Conservation (phyloP, 1,139 yeast species). For the Ogataea hybrid region DNA sequence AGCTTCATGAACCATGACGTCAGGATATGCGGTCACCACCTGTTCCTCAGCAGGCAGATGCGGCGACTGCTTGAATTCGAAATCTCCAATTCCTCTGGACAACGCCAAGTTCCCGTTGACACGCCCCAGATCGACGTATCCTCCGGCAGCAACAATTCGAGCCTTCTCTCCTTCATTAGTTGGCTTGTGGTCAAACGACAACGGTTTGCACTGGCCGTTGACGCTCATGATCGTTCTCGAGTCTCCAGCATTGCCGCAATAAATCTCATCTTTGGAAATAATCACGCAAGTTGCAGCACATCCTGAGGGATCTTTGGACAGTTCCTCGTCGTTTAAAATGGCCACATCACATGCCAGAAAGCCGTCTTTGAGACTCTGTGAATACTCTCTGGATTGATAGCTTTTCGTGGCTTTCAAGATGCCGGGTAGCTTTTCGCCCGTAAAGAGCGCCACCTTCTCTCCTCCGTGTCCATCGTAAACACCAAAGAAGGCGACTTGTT, state of each 20-base stretch:
- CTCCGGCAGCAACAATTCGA: slow-evolving; percentile 93
- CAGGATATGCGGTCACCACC: slow-evolving; percentile 93
- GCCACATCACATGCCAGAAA: slow-evolving; percentile 85
- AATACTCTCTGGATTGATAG: slow-evolving; percentile 56
- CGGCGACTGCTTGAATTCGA: slow-evolving; percentile 80
- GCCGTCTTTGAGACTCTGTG: slow-evolving; percentile 77
- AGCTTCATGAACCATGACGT: slow-evolving; percentile 72
- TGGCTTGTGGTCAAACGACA: slow-evolving; percentile 95
- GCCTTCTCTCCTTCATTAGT: slow-evolving; percentile 92
- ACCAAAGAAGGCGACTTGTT: slow-evolving; percentile 78
- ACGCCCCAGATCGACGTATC: slow-evolving; percentile 93
- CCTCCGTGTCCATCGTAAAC: slow-evolving; percentile 99
- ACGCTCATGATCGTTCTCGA: slow-evolving; percentile 90
- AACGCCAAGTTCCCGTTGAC: slow-evolving; percentile 96
- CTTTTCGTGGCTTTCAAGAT: slow-evolving; percentile 65
- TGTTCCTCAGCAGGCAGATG: slow-evolving; percentile 93
- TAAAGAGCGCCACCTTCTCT: slow-evolving; percentile 81
- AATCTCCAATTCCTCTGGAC: slow-evolving; percentile 96
- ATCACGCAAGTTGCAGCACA: slow-evolving; percentile 94
- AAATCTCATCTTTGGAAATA: slow-evolving; percentile 54
- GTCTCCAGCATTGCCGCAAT: slow-evolving; percentile 95
- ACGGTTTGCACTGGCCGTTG: slow-evolving; percentile 82
- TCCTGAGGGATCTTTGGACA: slow-evolving; percentile 84
- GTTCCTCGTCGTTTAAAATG: slow-evolving; percentile 58
- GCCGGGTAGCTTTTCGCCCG: slow-evolving; percentile 75